These are phyloP conservation scores for Cyclocybe aegerita DNA, from an alignment of 768 basidiomycete genomes.

Conservation along the genomic window DNA sequence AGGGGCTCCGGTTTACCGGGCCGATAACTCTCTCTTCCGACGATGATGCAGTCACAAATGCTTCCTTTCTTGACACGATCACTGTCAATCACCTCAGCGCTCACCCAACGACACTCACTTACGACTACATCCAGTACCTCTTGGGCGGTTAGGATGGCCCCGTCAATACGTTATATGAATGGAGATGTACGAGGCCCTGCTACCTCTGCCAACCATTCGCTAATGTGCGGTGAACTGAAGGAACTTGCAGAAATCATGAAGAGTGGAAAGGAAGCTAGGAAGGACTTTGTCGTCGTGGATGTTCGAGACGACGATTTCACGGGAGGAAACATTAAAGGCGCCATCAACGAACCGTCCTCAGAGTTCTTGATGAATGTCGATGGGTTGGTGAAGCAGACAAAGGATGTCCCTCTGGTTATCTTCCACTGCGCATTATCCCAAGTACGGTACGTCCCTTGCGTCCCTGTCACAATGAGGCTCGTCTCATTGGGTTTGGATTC, in stretches of 20 bases:
- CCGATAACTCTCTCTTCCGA: too few species aligned
- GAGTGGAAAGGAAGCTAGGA: slow-evolving; percentile 49
- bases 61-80: too few species aligned
- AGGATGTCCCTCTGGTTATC: slow-evolving; percentile 60
- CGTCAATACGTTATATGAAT: slow-evolving; percentile 21
- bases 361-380: slow-evolving; percentile 59
- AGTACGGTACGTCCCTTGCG: slow-evolving; percentile 55
- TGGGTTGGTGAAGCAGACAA: slow-evolving; percentile 56
- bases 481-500: slow-evolving; percentile 6
- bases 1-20: too few species aligned
- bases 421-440: slow-evolving; percentile 84
- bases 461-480: background rate
- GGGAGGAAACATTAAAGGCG: slow-evolving; percentile 77
- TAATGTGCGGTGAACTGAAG: slow-evolving; percentile 33
- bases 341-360: slow-evolving; percentile 60
- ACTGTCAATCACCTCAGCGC: too few species aligned
- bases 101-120: too few species aligned
- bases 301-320: slow-evolving; percentile 81
- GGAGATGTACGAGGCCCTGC: slow-evolving; percentile 18
- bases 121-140: too few species aligned
- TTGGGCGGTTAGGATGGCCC: slow-evolving; percentile 8
- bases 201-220: background rate
- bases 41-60: too few species aligned
- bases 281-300: slow-evolving; percentile 78
- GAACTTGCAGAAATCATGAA: slow-evolving; percentile 72